Conservation (phyloP, 305 asterid genomes). For the Vinca major region DNA sequence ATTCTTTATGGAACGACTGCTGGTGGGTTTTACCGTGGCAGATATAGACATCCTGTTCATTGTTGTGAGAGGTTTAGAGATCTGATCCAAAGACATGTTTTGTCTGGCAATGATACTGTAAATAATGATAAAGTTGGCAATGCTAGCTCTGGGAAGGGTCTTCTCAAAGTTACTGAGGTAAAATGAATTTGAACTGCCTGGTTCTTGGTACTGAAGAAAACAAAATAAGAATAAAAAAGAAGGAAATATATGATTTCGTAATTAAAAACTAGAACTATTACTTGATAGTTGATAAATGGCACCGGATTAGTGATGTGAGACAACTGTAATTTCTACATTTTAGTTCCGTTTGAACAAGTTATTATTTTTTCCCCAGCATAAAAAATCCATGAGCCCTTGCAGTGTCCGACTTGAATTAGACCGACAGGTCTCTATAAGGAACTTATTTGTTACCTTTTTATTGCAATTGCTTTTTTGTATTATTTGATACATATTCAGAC, state of each 20-base stretch:
- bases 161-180: conserved; percentile 93
- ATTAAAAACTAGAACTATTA: not conserved
- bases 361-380: not conserved
- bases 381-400: not conserved
- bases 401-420: not conserved
- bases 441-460: not conserved
- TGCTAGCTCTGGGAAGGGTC: conserved; percentile 62
- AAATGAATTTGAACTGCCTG: conserved; percentile 1
- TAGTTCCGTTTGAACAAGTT: too few relatives aligned
- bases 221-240: not conserved
- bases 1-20: conserved; percentile 57
- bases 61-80: conserved; percentile 97
- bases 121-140: conserved; percentile 57
- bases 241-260: not conserved
- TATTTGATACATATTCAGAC: not conserved
- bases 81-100: conserved; percentile 67
- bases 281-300: not conserved
- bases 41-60: conserved; percentile 78
- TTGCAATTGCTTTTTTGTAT: not conserved
- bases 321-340: not conserved
- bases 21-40: conserved; percentile 82
- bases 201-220: conserved; percentile 4
- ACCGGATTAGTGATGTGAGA: not conserved
- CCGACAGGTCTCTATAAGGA: not conserved
- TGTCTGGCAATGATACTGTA: conserved; percentile 49